Evolutionary conservation across 2,329 filamentous ascomycete genomes (phyloP).

Genomic region (Xylariales sp.): DNA sequence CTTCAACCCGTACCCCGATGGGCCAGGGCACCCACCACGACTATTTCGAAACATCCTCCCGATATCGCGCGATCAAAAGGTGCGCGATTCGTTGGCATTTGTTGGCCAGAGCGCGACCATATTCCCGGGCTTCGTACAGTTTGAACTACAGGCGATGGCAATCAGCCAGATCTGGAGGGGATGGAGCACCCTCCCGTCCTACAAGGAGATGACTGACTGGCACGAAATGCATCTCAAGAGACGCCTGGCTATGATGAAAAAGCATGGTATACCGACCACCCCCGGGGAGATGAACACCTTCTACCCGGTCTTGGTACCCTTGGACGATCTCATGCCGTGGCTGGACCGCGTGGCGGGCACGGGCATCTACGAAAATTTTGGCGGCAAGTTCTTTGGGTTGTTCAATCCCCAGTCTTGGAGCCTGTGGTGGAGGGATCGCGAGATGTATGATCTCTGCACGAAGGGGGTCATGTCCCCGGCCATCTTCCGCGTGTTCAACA

Average conservation of each 20-base stretch:
- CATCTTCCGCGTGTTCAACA: constrained; percentile 8
- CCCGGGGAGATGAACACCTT: constrained; percentile 5
- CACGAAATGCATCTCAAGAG: neutral
- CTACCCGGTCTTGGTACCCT: constrained; percentile 6
- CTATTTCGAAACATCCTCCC: constrained; percentile 8
- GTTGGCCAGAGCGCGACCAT: constrained; percentile 6
- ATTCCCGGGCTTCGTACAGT: constrained; percentile 9
- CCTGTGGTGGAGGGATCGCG: constrained; percentile 10
- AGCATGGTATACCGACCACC: constrained; percentile 1
- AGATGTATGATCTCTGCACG: constrained; percentile 8
- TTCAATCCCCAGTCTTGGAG: constrained; percentile 9
- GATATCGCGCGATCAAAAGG: constrained; percentile 2
- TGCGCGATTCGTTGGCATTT: constrained; percentile 9
- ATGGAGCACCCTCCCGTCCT: constrained; percentile 1
- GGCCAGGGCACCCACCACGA: constrained; percentile 1
- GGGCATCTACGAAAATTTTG: constrained; percentile 7
- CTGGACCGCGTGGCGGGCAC: constrained; percentile 8
- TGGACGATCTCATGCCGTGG: constrained; percentile 6
- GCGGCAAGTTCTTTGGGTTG: constrained; percentile 3
- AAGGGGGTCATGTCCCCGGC: constrained; percentile 5
- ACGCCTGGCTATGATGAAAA: neutral
- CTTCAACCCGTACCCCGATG: constrained; percentile 4
- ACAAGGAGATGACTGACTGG: constrained; percentile 2
- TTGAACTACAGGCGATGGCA: constrained; percentile 9
- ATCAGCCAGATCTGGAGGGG: constrained; percentile 9